Percentiles rank a stretch among this genome's conserved stretches.
These are phyloP conservation scores for Chytridium lagenaria DNA, from an alignment of 371 early-diverging fungal species.

Conservation along the genomic window DNA sequence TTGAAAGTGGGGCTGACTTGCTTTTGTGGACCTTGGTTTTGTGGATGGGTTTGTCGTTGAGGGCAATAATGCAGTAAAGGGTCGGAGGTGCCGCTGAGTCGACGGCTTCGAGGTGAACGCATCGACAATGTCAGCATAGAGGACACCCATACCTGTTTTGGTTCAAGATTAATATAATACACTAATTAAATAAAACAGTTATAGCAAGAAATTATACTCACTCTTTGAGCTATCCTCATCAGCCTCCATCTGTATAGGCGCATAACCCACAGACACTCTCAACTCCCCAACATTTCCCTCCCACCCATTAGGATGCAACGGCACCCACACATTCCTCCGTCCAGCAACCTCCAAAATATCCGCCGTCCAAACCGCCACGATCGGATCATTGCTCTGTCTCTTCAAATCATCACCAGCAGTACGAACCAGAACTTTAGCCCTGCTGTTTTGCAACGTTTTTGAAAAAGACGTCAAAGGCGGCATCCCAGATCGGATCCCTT, in stretches of 20 bases:
- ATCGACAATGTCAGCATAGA: conserved; percentile 48
- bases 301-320: neutral
- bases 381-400: conserved; percentile 7
- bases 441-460: conserved; percentile 19
- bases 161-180: conserved; percentile 4
- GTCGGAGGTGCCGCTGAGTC: conserved; percentile 49
- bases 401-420: conserved; percentile 1
- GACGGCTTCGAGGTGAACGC: conserved; percentile 47
- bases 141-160: conserved; percentile 40
- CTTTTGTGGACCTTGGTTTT: conserved; percentile 51
- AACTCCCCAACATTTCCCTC: neutral
- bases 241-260: conserved; percentile 16
- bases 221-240: conserved; percentile 18
- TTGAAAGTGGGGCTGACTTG: conserved; percentile 49
- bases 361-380: conserved; percentile 26
- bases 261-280: conserved; percentile 21
- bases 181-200: neutral
- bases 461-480: conserved; percentile 33
- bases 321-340: conserved; percentile 18
- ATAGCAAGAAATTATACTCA: too few relatives aligned
- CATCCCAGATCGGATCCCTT: conserved; percentile 35
- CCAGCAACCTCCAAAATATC: conserved; percentile 19
- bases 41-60: conserved; percentile 46
- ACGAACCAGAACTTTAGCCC: conserved; percentile 5
- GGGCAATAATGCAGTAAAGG: conserved; percentile 45